Percentiles rank a stretch among this genome's conserved stretches.
phyloP scores from a whole-genome alignment of 1,284 basidiomycete genomes.

The Flammula alnicola region DNA sequence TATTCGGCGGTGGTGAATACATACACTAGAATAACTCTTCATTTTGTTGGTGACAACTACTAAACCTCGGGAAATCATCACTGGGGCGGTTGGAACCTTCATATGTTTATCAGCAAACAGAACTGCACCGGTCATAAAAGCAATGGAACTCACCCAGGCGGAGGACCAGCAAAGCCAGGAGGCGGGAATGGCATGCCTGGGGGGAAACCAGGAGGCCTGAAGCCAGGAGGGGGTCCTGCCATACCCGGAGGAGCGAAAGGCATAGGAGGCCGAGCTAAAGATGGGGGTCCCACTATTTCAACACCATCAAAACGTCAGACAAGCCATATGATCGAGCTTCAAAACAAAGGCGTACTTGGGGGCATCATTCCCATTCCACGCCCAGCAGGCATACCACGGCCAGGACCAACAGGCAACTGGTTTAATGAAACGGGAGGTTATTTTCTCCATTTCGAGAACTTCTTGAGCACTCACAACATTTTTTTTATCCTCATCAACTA shows the following conservation, averaged over 20 bases:
- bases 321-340: slow-evolving; percentile 13
- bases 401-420: slow-evolving; percentile 88
- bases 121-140: too few relatives aligned
- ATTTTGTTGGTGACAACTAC: too few relatives aligned
- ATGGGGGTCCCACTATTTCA: slow-evolving; percentile 62
- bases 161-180: slow-evolving; percentile 79
- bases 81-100: too few relatives aligned
- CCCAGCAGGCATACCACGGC: slow-evolving; percentile 93
- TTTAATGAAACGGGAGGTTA: slow-evolving; percentile 16
- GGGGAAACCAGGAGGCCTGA: slow-evolving; percentile 84
- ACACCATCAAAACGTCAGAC: slow-evolving; percentile 18
- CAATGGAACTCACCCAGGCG: slow-evolving; percentile 86
- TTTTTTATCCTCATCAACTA: slow-evolving; percentile 89
- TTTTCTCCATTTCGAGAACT: background rate
- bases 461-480: slow-evolving; percentile 53
- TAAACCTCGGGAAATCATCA: too few relatives aligned
- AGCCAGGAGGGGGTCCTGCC: slow-evolving; percentile 81
- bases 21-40: too few relatives aligned
- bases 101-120: too few relatives aligned
- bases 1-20: too few relatives aligned
- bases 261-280: slow-evolving; percentile 82
- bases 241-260: slow-evolving; percentile 85
- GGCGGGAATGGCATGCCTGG: slow-evolving; percentile 80
- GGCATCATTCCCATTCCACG: slow-evolving; percentile 97
- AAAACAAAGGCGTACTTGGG: slow-evolving; percentile 65